These are phyloP conservation scores for Termitomyces sp. DNA, from an alignment of 768 basidiomycete species.

Conservation along the genomic window DNA sequence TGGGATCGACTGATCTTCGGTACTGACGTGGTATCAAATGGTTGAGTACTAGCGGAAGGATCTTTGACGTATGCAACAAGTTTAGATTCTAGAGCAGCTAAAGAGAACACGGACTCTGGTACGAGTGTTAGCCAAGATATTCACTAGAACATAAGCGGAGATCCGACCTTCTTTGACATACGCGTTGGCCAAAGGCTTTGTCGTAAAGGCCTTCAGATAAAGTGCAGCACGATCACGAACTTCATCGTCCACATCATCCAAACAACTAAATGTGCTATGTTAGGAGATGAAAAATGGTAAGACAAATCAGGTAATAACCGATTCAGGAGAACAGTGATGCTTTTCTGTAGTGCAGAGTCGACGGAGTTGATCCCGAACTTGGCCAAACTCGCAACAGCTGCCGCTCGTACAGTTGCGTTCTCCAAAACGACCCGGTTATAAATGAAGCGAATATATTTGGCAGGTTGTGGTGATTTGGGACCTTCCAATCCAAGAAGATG, in stretches of 20 bases:
- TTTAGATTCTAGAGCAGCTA: slow-evolving; percentile 85
- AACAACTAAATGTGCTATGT: slow-evolving; percentile 50
- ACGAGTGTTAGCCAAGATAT: slow-evolving; percentile 5
- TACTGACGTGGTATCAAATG: slow-evolving; percentile 81
- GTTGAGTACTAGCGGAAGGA: slow-evolving; percentile 55
- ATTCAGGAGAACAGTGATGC: slow-evolving; percentile 81
- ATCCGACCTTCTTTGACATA: slow-evolving; percentile 87
- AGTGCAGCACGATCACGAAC: slow-evolving; percentile 96
- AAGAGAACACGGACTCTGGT: slow-evolving; percentile 89
- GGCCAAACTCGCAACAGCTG: slow-evolving; percentile 90
- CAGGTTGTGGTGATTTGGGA: slow-evolving; percentile 92
- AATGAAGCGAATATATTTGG: slow-evolving; percentile 98
- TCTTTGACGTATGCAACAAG: slow-evolving; percentile 94
- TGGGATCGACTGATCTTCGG: slow-evolving; percentile 95
- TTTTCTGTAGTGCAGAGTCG: slow-evolving; percentile 75
- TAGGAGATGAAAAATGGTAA: neutral
- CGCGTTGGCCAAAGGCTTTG: slow-evolving; percentile 71
- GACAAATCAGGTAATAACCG: slow-evolving; percentile 41
- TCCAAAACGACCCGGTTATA: slow-evolving; percentile 99
- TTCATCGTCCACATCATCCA: slow-evolving; percentile 99
- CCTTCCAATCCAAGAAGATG: slow-evolving; percentile 95
- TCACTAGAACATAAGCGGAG: neutral
- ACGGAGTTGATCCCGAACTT: slow-evolving; percentile 93
- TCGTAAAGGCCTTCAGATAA: slow-evolving; percentile 82
- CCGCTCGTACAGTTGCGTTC: slow-evolving; percentile 95